phyloP scores from a whole-genome alignment of 345 rosid species.

The Populus tremula region DNA sequence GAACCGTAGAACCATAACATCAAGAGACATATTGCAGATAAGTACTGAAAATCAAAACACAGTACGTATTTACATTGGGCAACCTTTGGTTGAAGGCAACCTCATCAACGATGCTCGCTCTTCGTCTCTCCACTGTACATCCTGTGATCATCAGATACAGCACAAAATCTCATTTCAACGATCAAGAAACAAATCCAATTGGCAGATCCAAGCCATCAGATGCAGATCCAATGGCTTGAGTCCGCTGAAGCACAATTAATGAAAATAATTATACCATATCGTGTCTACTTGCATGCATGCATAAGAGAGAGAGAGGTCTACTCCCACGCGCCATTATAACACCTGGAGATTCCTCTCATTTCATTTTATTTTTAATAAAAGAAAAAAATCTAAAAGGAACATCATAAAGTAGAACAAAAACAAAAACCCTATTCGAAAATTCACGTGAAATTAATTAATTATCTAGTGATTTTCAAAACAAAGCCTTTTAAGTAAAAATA shows the following conservation, averaged over 20 bases:
- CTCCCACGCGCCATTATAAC: constrained; percentile 48
- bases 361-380: too few species aligned
- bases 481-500: too few species aligned
- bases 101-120: constrained; percentile 61
- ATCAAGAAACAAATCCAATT: not conserved
- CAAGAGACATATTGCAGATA: not conserved
- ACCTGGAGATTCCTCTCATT: too few species aligned
- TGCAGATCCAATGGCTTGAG: constrained; percentile 3
- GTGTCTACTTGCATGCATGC: constrained; percentile 10
- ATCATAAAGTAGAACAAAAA: not conserved
- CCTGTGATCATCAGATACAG: constrained; percentile 42
- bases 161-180: not conserved
- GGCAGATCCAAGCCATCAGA: constrained; percentile 17
- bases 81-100: not conserved
- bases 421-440: too few species aligned
- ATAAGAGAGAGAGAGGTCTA: constrained; percentile 17
- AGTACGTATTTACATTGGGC: constrained; percentile 8
- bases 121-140: constrained; percentile 85
- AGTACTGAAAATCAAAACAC: not conserved
- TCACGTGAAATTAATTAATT: too few species aligned
- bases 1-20: not conserved
- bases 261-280: constrained; percentile 1
- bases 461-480: too few species aligned
- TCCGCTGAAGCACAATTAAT: not conserved
- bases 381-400: not conserved